Base-by-base conservation (phyloP, 2,329 filamentous ascomycete species). In the Epichloe gansuensis region DNA sequence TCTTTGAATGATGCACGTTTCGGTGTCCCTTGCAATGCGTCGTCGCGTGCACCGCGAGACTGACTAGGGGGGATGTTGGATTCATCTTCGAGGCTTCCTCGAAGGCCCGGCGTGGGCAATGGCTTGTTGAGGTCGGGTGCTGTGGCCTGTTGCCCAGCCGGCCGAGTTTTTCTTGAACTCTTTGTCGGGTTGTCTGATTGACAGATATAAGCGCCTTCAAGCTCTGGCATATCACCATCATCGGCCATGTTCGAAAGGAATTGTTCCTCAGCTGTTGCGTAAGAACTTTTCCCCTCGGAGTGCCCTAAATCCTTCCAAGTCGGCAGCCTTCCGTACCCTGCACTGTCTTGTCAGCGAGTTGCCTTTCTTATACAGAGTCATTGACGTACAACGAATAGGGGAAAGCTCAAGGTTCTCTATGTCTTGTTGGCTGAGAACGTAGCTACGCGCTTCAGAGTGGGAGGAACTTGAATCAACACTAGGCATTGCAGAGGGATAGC, bases 351-450 rank as follows among this genome's bases (percentile, higher is more conserved):
- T 52, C 38, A 52, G 53, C 40, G 25, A 34, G 15, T 11, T 13
- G 3, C n/a, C 27, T 34, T 45, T 23, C 11, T 38, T 5, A 21
- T 21, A 48, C n/a, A 21, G n/a, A 13, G n/a, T 17, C 13, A 39
- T 17, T 4, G 44, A 55, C 66, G 54, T 49, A 67, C 68, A 64
- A 36, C 56, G 59, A 42, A 69, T 65, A 17, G 68, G 66, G 3
- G 64, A 67, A 21, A 68, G 51, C 36, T 68, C 60, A 42, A 71
- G 60, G 8, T 57, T 65, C 44, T 70, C 58, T 2, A 70, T 54
- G 27, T 68, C 67, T 51, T 61, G 58, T 9, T 59, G 52, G 12
- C 61, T 63, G 12, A 69, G 58, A 48, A 56, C 58, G 51, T 66
- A 61, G 27, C 62, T 47, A 34, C 62, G 59, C 4, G 55, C 52